Conservation (phyloP, 345 rosid species). For the Eucalyptus grandis region DNA sequence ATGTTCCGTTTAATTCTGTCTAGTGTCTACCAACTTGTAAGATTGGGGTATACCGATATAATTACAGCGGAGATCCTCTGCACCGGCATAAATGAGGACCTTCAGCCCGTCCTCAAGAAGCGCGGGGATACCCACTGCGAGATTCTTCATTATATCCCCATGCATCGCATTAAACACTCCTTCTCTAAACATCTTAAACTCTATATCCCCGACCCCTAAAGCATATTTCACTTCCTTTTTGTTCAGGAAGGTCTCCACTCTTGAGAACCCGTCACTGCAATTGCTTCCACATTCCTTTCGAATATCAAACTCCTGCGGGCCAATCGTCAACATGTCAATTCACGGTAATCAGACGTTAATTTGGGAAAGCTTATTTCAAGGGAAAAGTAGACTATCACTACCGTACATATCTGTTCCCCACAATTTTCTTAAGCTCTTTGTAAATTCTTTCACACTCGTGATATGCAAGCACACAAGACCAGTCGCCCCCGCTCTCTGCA, state of each 20-base stretch:
- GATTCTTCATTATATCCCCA: constrained; percentile 70
- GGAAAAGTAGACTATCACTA: neutral
- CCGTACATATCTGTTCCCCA: constrained; percentile 28
- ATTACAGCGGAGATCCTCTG: constrained; percentile 76
- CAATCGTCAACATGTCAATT: neutral
- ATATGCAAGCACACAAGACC: rapidly evolving
- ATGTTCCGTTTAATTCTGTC: neutral
- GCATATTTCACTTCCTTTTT: constrained; percentile 27
- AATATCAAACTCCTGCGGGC: constrained; percentile 54
- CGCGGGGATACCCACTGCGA: constrained; percentile 53
- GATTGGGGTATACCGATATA: constrained; percentile 52
- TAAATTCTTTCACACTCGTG: neutral
- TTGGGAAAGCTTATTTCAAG: neutral
- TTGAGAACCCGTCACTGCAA: constrained; percentile 58
- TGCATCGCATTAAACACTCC: constrained; percentile 36
- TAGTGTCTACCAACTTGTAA: neutral
- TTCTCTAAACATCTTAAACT: constrained; percentile 50
- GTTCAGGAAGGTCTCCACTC: constrained; percentile 45
- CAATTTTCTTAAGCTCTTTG: neutral
- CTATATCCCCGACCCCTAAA: constrained; percentile 50
- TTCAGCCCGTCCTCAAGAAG: constrained; percentile 63
- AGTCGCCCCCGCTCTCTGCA: neutral
- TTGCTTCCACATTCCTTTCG: constrained; percentile 49
- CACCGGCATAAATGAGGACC: constrained; percentile 71
- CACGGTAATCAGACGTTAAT: neutral